Conservation (phyloP, 768 basidiomycete species). For the Amylocystis lapponica region DNA sequence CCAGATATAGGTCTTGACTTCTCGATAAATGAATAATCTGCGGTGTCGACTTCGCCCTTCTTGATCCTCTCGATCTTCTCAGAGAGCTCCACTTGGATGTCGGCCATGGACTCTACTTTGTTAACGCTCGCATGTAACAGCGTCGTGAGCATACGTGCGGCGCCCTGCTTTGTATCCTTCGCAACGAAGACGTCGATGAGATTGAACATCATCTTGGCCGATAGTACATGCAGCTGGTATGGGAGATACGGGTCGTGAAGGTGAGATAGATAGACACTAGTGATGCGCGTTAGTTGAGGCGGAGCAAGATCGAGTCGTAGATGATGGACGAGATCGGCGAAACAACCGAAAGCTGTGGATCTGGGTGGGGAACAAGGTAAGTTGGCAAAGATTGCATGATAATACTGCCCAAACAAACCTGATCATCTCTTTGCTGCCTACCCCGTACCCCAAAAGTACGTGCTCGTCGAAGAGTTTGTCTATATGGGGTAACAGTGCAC, state of each 20-base stretch:
- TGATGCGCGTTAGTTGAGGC: slow-evolving; percentile 68
- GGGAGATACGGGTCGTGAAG: slow-evolving; percentile 84
- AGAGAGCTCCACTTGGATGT: slow-evolving; percentile 51
- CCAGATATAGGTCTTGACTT: slow-evolving; percentile 78
- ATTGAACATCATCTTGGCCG: slow-evolving; percentile 89
- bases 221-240: slow-evolving; percentile 80
- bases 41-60: slow-evolving; percentile 30
- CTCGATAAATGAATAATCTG: slow-evolving; percentile 71
- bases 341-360: slow-evolving; percentile 74
- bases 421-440: slow-evolving; percentile 82
- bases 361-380: slow-evolving; percentile 6
- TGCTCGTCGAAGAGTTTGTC: slow-evolving; percentile 89
- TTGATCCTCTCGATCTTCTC: slow-evolving; percentile 43
- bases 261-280: slow-evolving; percentile 80
- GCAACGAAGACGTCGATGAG: slow-evolving; percentile 75
- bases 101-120: slow-evolving; percentile 75
- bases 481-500: slow-evolving; percentile 73
- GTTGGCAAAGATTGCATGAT: too few relatives aligned
- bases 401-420: too few relatives aligned
- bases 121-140: slow-evolving; percentile 83
- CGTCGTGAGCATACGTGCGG: slow-evolving; percentile 60
- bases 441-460: slow-evolving; percentile 78
- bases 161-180: slow-evolving; percentile 68
- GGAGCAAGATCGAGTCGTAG: slow-evolving; percentile 76
- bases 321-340: slow-evolving; percentile 93